Evolutionary conservation across 352 stramenopile species (phyloP), one percentile per base, ranked within the genome.

Genomic region (Bremia lactucae): DNA sequence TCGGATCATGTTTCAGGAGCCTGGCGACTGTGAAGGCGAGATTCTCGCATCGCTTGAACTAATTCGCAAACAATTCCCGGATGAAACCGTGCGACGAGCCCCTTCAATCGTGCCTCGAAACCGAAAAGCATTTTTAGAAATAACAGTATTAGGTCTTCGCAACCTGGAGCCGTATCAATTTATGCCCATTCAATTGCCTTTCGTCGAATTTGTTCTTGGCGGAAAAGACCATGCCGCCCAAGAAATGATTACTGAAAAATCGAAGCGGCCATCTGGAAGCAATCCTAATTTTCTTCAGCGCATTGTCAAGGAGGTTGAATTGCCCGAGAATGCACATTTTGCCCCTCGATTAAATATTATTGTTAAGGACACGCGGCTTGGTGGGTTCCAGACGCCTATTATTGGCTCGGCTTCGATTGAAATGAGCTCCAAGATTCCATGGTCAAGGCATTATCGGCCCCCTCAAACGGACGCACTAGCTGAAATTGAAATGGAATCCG

Each of bases 281-380:
- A 88, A 96, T 38, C 83, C 87, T 6, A 96, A 96, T 51, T 96
- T 89, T 47, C 49, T 95, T 11, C 74, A 94, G 45, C 81, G 79
- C 24, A 94, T 96, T 34, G 65, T 94, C 23, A 91, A 95, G 39
- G 65, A 81, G 40, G 64, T 96, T 0, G 61, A 87, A 15, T 41
- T 96, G n/a, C 87, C 87, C 0, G 75, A 86, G 15, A 86, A 96
- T 41, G 69, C 82, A 3, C 67, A 92, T 23, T 96, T 94, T 46
- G 68, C 87, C 0, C 83, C 87, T 19, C 81, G 82, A 2, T 49
- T 96, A 15, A 93, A 95, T 39, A 86, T 95, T 31, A 87, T 89
- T 31, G 83, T 95, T 8, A 83, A 89, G 40, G 85, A 96, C 50
- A 91, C 79, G 6, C 77, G 83, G 23, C 62, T 96, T 1, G 85